These are phyloP conservation scores for Sordaria brevicollis DNA, from an alignment of 495 filamentous ascomycete species.

Conservation along the genomic window DNA sequence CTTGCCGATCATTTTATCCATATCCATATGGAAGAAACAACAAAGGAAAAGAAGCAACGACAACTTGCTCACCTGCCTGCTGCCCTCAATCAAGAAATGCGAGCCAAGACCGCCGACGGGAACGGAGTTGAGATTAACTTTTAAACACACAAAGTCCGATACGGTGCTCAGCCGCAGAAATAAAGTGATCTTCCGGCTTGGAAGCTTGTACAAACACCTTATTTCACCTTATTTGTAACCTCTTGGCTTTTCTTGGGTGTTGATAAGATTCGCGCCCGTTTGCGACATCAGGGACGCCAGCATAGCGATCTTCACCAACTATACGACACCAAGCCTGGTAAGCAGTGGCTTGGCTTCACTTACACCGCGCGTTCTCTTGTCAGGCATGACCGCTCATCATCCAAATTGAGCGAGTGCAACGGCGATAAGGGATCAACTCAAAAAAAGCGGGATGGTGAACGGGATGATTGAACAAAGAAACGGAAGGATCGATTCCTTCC, in stretches of 20 bases:
- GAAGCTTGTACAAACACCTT: neutral
- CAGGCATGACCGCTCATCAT: neutral
- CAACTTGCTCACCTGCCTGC: too few species aligned
- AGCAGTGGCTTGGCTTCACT: neutral
- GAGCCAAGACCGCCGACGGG: neutral
- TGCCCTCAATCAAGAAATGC: too few species aligned
- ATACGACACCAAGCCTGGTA: neutral
- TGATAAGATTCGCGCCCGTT: neutral
- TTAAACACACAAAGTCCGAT: neutral
- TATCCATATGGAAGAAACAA: too few species aligned
- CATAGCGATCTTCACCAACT: neutral
- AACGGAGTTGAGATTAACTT: neutral
- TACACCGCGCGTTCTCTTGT: neutral
- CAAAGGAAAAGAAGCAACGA: too few species aligned
- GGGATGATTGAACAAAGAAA: neutral
- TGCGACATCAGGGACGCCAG: neutral
- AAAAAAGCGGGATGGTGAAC: neutral
- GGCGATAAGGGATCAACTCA: neutral
- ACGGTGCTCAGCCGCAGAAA: neutral
- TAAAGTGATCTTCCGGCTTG: neutral
- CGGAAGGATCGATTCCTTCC: neutral
- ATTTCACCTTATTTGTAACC: constrained; percentile 2
- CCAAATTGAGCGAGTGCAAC: neutral
- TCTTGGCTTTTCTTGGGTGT: constrained; percentile 3
- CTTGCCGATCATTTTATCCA: too few species aligned